Percentiles rank a stretch among this genome's conserved stretches.
Evolutionary conservation across 306 rosid genomes (phyloP).

Genomic region (Styphnolobium japonicum): DNA sequence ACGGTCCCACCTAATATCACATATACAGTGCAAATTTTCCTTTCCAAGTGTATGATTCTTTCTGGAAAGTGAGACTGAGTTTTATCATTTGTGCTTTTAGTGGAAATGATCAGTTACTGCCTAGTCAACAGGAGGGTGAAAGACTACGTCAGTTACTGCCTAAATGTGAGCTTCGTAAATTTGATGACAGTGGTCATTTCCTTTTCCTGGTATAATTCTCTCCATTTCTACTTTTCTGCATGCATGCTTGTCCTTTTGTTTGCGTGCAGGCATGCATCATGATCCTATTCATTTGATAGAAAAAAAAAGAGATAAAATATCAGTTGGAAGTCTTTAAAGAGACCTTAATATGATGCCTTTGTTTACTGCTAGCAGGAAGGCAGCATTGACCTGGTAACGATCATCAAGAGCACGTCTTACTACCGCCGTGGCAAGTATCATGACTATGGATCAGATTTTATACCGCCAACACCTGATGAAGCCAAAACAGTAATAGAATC

Average conservation of each 20-base stretch:
- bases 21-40: background rate
- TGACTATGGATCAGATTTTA: conserved; percentile 68
- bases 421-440: conserved; percentile 69
- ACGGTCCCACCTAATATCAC: background rate
- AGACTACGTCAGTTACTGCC: conserved; percentile 47
- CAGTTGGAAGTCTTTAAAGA: background rate
- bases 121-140: conserved; percentile 67
- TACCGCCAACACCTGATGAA: conserved; percentile 65
- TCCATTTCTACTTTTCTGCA: conserved; percentile 16
- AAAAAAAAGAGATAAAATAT: background rate
- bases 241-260: background rate
- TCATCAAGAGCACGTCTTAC: conserved; percentile 61
- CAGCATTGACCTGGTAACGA: conserved; percentile 56
- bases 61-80: conserved; percentile 23
- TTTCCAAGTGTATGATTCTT: conserved; percentile 8
- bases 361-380: conserved; percentile 58
- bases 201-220: conserved; percentile 67
- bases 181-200: conserved; percentile 70
- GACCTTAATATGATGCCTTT: background rate
- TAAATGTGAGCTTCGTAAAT: conserved; percentile 57
- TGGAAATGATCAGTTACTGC: conserved; percentile 72
- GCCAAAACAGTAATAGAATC: conserved; percentile 34
- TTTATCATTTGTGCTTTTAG: conserved; percentile 45
- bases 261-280: background rate
- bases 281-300: background rate